Conservation (phyloP, 352 stramenopile genomes). For the Globisporangium perplexum region DNA sequence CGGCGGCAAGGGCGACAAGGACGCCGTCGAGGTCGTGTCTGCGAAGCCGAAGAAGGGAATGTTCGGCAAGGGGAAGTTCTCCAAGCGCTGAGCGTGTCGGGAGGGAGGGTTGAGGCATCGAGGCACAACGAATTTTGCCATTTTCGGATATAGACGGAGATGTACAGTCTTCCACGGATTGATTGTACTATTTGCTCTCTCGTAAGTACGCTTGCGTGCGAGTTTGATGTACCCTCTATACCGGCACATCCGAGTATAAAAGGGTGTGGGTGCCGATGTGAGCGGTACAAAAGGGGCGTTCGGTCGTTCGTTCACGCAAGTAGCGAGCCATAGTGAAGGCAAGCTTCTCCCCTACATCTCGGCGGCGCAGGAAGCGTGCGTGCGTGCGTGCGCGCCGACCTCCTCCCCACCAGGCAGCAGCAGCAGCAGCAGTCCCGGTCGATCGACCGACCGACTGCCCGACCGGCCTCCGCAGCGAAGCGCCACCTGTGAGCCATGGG, state of each 20-base stretch:
- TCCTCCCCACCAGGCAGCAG: background rate
- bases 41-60: conserved; percentile 17
- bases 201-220: background rate
- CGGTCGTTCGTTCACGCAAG: background rate
- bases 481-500: conserved; percentile 39
- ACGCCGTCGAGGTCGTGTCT: conserved; percentile 20
- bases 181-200: too few relatives aligned
- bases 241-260: background rate
- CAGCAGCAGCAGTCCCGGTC: too few relatives aligned
- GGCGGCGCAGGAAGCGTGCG: too few relatives aligned
- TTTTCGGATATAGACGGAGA: too few relatives aligned
- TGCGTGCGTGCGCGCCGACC: too few relatives aligned
- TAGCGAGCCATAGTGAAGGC: background rate
- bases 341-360: background rate
- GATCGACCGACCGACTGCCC: too few relatives aligned
- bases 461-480: background rate
- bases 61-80: conserved; percentile 19
- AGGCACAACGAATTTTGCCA: too few relatives aligned
- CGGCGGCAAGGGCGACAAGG: conserved; percentile 46
- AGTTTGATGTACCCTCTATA: background rate
- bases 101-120: too few relatives aligned
- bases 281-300: background rate
- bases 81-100: conserved; percentile 9
- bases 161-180: too few relatives aligned
- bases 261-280: too few relatives aligned